Evolutionary conservation across 345 rosid genomes (phyloP), one percentile per base, ranked within the genome.

Genomic region (Odontarrhena argentea): DNA sequence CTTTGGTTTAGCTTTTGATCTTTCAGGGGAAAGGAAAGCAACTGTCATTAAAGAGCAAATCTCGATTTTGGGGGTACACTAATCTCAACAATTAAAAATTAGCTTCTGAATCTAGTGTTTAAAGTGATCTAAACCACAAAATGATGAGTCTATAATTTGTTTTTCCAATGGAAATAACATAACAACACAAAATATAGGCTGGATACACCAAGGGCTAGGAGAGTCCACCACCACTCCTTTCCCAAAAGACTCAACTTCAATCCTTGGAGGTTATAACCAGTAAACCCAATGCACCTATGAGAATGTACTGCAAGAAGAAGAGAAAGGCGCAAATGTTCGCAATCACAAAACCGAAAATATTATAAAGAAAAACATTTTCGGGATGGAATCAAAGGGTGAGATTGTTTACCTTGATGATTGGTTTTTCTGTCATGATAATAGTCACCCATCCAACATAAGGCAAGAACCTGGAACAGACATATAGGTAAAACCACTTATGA

Each of bases 391-490:
- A 9, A 2, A 9, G 49, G 65, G 24, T 37, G 67, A 47, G 44
- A 57, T 56, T 34, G 15, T 32, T 18, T 55, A 86, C 92, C 97
- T 93, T 88, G 70, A 93, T 79, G 60, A 93, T 77, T 32, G 98
- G 98, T 58, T 93, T 90, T 62, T 93, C 98, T 1, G 98, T 93
- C 94, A 93, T 93, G 49, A 93, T 77, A 34, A 93, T 93, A n/a
- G 98, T 93, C 55, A 86, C 92, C 97, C 97, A 93, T 47, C 97
- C 98, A 26, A 85, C 96, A 59, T 88, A 86, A 40, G 97, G 97
- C 69, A 90, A 73, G 78, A 88, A 90, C 70, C 98, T 92, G 74
- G 74, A 73, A 62, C 12, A 73, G 8, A 25, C 45, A 8, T 73
- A 14, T 65, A 60, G 15, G 55, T 37, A 9, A 55, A 3, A 50